Base-by-base conservation (phyloP, 768 basidiomycete species). In the Suillus bovinus region DNA sequence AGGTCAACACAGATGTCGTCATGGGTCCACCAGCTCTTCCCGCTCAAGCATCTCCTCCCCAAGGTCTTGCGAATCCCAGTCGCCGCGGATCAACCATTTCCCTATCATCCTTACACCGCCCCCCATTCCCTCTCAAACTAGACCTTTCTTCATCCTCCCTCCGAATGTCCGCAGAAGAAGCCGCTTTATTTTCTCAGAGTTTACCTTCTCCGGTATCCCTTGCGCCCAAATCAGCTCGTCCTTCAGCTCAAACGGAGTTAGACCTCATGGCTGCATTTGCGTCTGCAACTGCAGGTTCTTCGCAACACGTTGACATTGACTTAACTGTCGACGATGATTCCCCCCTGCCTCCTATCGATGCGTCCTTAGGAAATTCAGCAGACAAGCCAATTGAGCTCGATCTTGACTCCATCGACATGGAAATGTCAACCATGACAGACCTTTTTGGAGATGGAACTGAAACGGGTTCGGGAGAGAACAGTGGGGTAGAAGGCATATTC, bases 381-480 rank as follows among this genome's bases (percentile, higher is more conserved):
- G 91, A 93, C 71, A 89, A 90, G 71, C 90, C 91, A 22, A 92
- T 93, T 61, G 91, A 91, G 69, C 81, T 93, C 29, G 90, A 93
- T 71, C 68, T 93, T 60, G 90, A 91, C 52, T 66, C 68, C 57
- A 86, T 88, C 72, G 87, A 90, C 65, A 83, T 88, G 58, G 85
- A 86, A 69, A 87, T 87, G 79, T 64, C 77, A 42, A 70, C 69
- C 46, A 71, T 79, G 68, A 69, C 80, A 44, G 81, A 83, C 67
- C 73, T 88, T 16, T 90, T 89, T 66, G 84, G 86, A 8, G 82
- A 84, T 56, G 68, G 72, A 24, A 66, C 73, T 17, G 81, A 79
- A 42, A 63, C 78, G 7, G 65, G 69, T 17, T 68, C 80, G 10
- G 70, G 72, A 47, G 74, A 76, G 36, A 70, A 74, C 17, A 76